phyloP scores from a whole-genome alignment of 208 protist species.

The Novymonas esmeraldas region DNA sequence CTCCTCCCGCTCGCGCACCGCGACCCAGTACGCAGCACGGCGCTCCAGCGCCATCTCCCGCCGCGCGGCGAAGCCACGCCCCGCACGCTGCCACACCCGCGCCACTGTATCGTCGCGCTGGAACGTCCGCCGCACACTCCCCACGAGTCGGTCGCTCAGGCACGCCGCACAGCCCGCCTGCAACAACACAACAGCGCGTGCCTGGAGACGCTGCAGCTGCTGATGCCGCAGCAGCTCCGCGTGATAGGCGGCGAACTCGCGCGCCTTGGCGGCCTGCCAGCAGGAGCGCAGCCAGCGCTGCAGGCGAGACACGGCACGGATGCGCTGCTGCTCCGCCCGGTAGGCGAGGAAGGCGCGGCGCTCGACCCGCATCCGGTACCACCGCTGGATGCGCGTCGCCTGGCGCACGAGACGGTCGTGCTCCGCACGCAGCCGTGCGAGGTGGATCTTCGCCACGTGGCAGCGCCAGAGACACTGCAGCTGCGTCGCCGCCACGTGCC shows the following conservation, averaged over 20 bases:
- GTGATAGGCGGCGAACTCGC: constrained; percentile 70
- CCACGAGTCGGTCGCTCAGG: constrained; percentile 51
- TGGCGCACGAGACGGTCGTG: constrained; percentile 43
- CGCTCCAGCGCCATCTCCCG: constrained; percentile 40
- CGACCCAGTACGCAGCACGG: constrained; percentile 28
- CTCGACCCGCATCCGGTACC: constrained; percentile 60
- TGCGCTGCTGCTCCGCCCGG: constrained; percentile 44
- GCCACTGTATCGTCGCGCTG: constrained; percentile 43
- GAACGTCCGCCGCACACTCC: constrained; percentile 52
- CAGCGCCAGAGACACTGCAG: constrained; percentile 83
- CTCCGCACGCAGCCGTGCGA: constrained; percentile 71
- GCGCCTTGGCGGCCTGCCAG: constrained; percentile 54
- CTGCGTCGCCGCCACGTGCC: constrained; percentile 43
- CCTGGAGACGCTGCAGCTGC: constrained; percentile 47
- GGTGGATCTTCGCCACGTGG: constrained; percentile 57
- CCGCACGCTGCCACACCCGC: constrained; percentile 60
- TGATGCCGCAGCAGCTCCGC: constrained; percentile 53
- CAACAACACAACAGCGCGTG: constrained; percentile 40
- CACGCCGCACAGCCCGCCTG: constrained; percentile 52
- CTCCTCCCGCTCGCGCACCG: constrained; percentile 32
- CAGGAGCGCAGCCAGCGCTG: constrained; percentile 59
- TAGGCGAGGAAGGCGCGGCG: constrained; percentile 56
- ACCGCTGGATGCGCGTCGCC: constrained; percentile 59
- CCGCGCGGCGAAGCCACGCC: constrained; percentile 54
- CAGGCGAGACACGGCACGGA: constrained; percentile 50